Conservation (phyloP, 495 filamentous ascomycete species). For the Aspergillus nanangensis region DNA sequence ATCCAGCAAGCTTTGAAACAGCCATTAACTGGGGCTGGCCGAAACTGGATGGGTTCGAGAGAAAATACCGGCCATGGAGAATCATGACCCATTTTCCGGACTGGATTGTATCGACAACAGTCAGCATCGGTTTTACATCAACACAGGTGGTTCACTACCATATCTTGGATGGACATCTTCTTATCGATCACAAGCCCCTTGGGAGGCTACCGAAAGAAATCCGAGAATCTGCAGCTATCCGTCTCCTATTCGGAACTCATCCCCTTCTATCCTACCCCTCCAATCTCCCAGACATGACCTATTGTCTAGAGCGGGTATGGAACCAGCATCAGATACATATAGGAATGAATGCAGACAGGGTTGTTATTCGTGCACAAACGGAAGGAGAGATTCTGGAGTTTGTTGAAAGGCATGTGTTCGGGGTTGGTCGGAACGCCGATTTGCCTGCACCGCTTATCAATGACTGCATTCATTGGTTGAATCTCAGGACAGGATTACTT, state of each 20-base stretch:
- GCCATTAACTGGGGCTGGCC: constrained; percentile 14
- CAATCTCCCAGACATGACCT: constrained; percentile 35
- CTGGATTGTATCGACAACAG: constrained; percentile 18
- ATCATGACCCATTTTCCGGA: background rate
- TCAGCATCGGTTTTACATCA: constrained; percentile 4
- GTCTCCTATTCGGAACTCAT: constrained; percentile 35
- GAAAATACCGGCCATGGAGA: constrained; percentile 23
- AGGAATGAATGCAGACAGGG: constrained; percentile 17
- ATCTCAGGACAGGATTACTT: constrained; percentile 33
- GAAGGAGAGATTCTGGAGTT: constrained; percentile 30
- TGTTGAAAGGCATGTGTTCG: constrained; percentile 34
- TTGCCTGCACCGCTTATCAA: constrained; percentile 44
- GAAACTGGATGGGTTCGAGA: background rate
- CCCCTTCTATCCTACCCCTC: constrained; percentile 36
- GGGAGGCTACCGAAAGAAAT: constrained; percentile 42
- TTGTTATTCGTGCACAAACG: constrained; percentile 12
- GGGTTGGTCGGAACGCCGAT: constrained; percentile 10
- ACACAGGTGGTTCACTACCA: constrained; percentile 42
- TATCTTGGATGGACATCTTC: constrained; percentile 47
- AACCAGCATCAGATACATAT: constrained; percentile 32
- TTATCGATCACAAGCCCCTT: constrained; percentile 49
- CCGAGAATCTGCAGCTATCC: constrained; percentile 29
- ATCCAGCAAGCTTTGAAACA: constrained; percentile 13
- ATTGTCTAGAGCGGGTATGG: constrained; percentile 23
- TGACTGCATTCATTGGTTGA: constrained; percentile 53